These are phyloP conservation scores for Aspergillus transmontanensis DNA, from an alignment of 2,329 filamentous ascomycete species.

Conservation along the genomic window DNA sequence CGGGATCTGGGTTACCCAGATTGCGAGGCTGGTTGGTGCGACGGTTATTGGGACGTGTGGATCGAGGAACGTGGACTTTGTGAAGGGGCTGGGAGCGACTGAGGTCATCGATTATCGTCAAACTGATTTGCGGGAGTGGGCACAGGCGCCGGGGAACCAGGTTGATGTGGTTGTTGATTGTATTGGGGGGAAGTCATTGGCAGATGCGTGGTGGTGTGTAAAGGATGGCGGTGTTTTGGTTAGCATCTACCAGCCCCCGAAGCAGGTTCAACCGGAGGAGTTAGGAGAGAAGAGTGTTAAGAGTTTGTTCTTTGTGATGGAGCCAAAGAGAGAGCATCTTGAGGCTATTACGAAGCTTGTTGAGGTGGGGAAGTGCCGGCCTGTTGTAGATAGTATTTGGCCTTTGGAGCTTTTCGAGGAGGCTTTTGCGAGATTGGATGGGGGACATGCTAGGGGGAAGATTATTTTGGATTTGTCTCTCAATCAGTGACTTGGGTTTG, in stretches of 20 bases:
- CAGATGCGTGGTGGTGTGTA: conserved; percentile 47
- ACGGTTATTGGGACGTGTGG: conserved; percentile 46
- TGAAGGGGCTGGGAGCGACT: conserved; percentile 44
- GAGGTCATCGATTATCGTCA: conserved; percentile 46
- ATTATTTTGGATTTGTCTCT: conserved; percentile 39
- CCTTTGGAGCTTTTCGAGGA: conserved; percentile 42
- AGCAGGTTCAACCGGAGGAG: conserved; percentile 31
- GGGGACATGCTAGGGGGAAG: conserved; percentile 48
- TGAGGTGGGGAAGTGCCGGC: conserved; percentile 39
- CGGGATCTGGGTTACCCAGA: conserved; percentile 48
- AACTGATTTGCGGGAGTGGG: conserved; percentile 32
- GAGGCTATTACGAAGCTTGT: conserved; percentile 42
- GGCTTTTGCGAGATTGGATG: conserved; percentile 43
- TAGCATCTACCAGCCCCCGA: conserved; percentile 44
- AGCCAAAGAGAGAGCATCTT: conserved; percentile 40
- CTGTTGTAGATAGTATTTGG: conserved; percentile 47
- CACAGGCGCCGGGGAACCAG: conserved; percentile 24
- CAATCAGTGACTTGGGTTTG: conserved; percentile 1
- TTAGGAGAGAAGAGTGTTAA: conserved; percentile 29
- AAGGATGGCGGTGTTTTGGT: conserved; percentile 41
- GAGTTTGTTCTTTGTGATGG: conserved; percentile 48
- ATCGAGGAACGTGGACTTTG: conserved; percentile 40
- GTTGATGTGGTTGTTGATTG: conserved; percentile 51
- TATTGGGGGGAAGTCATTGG: conserved; percentile 44
- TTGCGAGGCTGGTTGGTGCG: conserved; percentile 28